These are phyloP conservation scores for Podospora bellae-mahoneyi DNA, from an alignment of 495 filamentous ascomycete species.

Conservation along the genomic window DNA sequence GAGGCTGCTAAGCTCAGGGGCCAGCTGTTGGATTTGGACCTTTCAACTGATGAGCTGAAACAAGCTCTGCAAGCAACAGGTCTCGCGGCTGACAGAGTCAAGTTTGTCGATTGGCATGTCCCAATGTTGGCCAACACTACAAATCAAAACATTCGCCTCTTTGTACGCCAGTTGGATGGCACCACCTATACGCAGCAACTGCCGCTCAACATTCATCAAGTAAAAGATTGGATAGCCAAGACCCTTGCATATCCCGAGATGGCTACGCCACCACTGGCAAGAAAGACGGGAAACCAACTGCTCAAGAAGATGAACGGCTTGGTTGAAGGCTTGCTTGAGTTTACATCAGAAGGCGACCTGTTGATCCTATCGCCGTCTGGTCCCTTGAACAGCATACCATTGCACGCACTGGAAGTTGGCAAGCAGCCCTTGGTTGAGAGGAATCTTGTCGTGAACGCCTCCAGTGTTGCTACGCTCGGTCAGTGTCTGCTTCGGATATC, in stretches of 20 bases:
- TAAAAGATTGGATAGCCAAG: background rate
- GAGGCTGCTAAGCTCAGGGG: background rate
- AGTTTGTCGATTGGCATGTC: background rate
- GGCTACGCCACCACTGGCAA: background rate
- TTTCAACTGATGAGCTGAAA: background rate
- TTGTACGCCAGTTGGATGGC: background rate
- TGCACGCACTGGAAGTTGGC: background rate
- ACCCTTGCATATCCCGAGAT: background rate
- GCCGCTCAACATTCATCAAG: background rate
- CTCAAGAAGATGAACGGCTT: background rate
- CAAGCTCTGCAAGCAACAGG: background rate
- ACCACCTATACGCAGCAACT: background rate
- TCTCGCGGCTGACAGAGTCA: background rate
- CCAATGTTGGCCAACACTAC: background rate
- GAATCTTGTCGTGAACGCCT: slow-evolving; percentile 4
- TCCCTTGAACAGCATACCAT: background rate
- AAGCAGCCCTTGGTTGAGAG: slow-evolving; percentile 4
- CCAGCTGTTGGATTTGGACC: background rate
- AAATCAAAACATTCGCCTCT: background rate
- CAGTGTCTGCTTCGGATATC: background rate
- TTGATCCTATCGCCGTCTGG: background rate
- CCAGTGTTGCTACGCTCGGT: slow-evolving; percentile 3
- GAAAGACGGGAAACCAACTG: background rate
- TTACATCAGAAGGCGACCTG: background rate
- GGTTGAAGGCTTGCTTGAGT: background rate